Percentiles rank a stretch among this genome's conserved stretches.
These are phyloP conservation scores for Iberis pinnata DNA, from an alignment of 345 rosid species.

Conservation along the genomic window DNA sequence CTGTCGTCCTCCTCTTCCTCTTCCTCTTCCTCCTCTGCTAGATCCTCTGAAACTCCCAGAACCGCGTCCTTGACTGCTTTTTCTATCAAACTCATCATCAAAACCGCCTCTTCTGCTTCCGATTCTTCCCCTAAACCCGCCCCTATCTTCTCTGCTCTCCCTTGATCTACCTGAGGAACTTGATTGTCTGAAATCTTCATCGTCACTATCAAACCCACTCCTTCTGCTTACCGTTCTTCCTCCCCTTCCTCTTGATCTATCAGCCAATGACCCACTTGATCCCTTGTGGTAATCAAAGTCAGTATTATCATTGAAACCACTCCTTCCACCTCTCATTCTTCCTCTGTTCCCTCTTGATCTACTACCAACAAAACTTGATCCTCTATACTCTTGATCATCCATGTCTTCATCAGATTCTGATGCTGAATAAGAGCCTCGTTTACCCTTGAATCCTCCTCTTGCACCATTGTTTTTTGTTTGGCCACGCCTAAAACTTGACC, in stretches of 20 bases:
- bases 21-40: conserved; percentile 28
- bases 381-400: conserved; percentile 21
- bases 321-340: conserved; percentile 31
- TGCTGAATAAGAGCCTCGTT: conserved; percentile 36
- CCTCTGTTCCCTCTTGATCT: conserved; percentile 27
- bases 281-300: conserved; percentile 20
- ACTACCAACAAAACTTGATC: conserved; percentile 23
- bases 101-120: conserved; percentile 31
- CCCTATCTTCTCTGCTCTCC: conserved; percentile 24
- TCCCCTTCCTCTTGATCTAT: conserved; percentile 27
- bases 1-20: not conserved
- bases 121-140: conserved; percentile 32
- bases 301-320: conserved; percentile 25
- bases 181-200: conserved; percentile 24
- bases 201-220: conserved; percentile 20
- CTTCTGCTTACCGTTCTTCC: conserved; percentile 22
- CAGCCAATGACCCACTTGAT: conserved; percentile 19
- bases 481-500: conserved; percentile 26
- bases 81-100: conserved; percentile 31
- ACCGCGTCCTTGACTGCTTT: conserved; percentile 28
- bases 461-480: conserved; percentile 25
- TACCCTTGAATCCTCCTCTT: conserved; percentile 32
- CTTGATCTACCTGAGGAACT: conserved; percentile 22
- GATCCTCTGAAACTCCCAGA: conserved; percentile 26
- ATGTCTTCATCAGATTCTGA: conserved; percentile 44